Evolutionary conservation across 176 grass and related monocot species (phyloP).

Genomic region (Ensete glaucum): DNA sequence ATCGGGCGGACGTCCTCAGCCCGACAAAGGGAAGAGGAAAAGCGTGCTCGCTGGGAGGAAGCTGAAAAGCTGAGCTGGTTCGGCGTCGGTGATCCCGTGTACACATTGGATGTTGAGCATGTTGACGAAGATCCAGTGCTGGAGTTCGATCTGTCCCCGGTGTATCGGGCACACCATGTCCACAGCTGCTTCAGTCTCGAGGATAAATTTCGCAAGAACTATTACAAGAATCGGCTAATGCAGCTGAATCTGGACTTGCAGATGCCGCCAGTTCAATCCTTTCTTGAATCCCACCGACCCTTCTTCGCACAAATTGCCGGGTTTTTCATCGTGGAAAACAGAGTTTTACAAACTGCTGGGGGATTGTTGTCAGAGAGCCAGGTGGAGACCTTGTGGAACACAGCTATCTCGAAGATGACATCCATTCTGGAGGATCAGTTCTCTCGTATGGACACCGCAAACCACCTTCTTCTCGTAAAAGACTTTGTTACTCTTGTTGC

Average conservation of each 20-base stretch:
- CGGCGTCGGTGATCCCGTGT: constrained; percentile 51
- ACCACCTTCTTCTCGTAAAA: constrained; percentile 57
- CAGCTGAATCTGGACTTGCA: constrained; percentile 77
- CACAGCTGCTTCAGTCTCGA: constrained; percentile 46
- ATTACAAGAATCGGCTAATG: constrained; percentile 69
- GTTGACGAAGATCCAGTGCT: constrained; percentile 40
- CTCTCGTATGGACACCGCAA: constrained; percentile 43
- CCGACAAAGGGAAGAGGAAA: constrained; percentile 45
- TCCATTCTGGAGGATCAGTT: constrained; percentile 60
- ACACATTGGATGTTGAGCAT: constrained; percentile 47
- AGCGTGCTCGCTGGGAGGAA: constrained; percentile 44
- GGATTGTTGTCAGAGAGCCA: constrained; percentile 61
- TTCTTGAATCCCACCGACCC: constrained; percentile 60
- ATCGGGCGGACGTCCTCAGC: constrained; percentile 47
- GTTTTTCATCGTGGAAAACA: constrained; percentile 72
- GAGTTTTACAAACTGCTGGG: constrained; percentile 55
- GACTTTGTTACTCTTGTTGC: constrained; percentile 58
- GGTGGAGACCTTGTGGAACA: constrained; percentile 59
- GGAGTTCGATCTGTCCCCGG: constrained; percentile 60
- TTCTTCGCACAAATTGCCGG: constrained; percentile 70
- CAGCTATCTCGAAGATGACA: constrained; percentile 52
- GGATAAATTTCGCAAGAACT: constrained; percentile 66
- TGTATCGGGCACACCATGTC: constrained; percentile 55
- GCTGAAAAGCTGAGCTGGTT: constrained; percentile 47
- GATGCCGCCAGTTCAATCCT: constrained; percentile 49